Evolutionary conservation across 495 filamentous ascomycete species (phyloP), one percentile per base, ranked within the genome.

Genomic region (Penicillium steckii): DNA sequence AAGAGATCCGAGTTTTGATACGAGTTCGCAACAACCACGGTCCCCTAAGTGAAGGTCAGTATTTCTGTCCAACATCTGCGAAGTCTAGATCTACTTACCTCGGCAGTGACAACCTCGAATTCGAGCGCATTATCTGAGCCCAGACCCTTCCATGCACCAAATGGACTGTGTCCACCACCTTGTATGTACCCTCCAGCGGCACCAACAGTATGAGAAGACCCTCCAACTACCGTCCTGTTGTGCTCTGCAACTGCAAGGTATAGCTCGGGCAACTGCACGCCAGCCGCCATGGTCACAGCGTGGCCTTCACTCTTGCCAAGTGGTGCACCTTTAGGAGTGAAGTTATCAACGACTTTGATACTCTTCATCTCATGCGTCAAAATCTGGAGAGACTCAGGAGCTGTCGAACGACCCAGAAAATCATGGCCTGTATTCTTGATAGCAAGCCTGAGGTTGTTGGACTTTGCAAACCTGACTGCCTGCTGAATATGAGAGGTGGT

Each of bases 341-440:
- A 72, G 23, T 64, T 24, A 42, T 66, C 55, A 18, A 67, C 43
- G 30, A 71, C 55, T 1, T 61, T 15, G 33, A 75, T 70, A 21
- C 57, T 23, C 50, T 80, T 80, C 15, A 85, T 56, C 8, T 69
- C 66, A 42, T 81, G 75, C 0, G 79, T 83, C 73, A 77, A 81
- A 44, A 87, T 67, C 19, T 66, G 64, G 8, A 85, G 60, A 3
- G 75, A 72, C 2, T 78, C 74, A n/a, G 65, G 66, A 0, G 80
- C 80, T 3, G 71, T 74, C n/a, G 77, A 75, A 56, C 80, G 82
- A 18, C 76, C 80, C 12, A 68, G 55, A 56, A 80, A 84, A 75
- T 75, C 66, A 58, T 69, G 61, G 1, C 83, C 84, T 0, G 80
- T 84, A 55, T 84, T 85, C 24, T 78, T 83, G 37, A 87, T 73